phyloP scores from a whole-genome alignment of 1,284 basidiomycete genomes.

The Dichomitus squalens region DNA sequence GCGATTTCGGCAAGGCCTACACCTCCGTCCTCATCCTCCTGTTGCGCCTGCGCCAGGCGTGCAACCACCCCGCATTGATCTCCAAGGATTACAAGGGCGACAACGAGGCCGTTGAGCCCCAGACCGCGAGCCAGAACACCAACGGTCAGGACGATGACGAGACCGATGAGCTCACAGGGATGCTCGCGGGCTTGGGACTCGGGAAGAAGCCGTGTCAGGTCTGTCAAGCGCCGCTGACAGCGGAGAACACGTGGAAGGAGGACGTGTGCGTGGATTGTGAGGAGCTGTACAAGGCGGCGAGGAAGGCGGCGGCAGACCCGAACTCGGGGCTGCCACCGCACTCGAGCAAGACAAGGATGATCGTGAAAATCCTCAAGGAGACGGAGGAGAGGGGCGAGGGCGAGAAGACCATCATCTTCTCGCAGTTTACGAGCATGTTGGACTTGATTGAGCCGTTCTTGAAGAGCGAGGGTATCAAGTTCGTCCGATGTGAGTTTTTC shows the following conservation, averaged over 20 bases:
- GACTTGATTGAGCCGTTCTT: conserved; percentile 88
- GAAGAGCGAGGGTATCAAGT: conserved; percentile 62
- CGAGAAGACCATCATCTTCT: conserved; percentile 92
- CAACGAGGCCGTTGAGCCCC: conserved; percentile 72
- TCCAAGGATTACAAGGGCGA: conserved; percentile 75
- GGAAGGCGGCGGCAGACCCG: conserved; percentile 29
- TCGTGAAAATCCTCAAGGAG: conserved; percentile 71
- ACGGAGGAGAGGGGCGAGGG: conserved; percentile 65
- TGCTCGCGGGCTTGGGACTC: conserved; percentile 75
- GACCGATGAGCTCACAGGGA: conserved; percentile 75
- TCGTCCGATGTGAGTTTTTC: conserved; percentile 78
- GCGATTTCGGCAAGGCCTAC: conserved; percentile 66
- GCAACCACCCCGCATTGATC: conserved; percentile 86
- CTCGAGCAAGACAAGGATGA: conserved; percentile 89
- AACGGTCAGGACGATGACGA: too few species aligned
- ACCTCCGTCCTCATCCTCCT: conserved; percentile 86
- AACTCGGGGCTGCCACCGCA: conserved; percentile 52
- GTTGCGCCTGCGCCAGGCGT: conserved; percentile 90
- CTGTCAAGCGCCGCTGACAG: conserved; percentile 58
- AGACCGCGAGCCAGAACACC: conserved; percentile 52
- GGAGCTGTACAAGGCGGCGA: conserved; percentile 47
- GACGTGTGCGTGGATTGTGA: conserved; percentile 64
- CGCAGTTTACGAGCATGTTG: conserved; percentile 91
- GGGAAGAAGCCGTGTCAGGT: conserved; percentile 67
- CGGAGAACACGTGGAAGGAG: conserved; percentile 39